Conservation (phyloP, 148 eudicot genomes). For the Arbutus unedo region DNA sequence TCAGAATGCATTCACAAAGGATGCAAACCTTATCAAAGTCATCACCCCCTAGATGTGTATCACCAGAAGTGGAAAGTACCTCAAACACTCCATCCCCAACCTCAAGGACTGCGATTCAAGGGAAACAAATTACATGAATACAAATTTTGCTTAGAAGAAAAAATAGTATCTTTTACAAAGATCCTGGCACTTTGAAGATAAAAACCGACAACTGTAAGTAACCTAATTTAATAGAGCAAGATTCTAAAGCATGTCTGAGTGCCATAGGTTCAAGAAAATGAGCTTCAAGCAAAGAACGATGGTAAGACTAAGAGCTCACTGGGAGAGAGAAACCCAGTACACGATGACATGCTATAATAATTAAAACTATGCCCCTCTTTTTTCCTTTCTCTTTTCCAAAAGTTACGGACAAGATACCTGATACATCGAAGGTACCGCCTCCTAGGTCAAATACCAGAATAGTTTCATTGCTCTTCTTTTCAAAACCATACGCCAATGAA, state of each 20-base stretch:
- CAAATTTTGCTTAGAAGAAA: background rate
- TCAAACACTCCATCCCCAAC: slow-evolving; percentile 81
- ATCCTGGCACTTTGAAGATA: background rate
- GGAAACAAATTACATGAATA: background rate
- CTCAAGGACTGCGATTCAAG: slow-evolving; percentile 53
- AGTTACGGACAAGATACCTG: slow-evolving; percentile 36
- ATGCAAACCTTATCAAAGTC: slow-evolving; percentile 69
- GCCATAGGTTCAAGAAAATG: background rate
- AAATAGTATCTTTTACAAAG: background rate
- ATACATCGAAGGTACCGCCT: slow-evolving; percentile 80
- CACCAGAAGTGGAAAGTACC: slow-evolving; percentile 75
- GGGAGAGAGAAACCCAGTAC: background rate
- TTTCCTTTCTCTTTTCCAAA: background rate
- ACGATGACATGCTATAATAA: background rate
- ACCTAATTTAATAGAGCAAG: background rate
- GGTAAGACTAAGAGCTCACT: background rate
- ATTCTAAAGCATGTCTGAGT: background rate
- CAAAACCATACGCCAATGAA: slow-evolving; percentile 72
- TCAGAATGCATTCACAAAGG: background rate
- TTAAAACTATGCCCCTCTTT: background rate
- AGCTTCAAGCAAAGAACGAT: background rate
- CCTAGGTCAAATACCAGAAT: slow-evolving; percentile 76
- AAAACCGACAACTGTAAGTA: background rate
- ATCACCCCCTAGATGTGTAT: slow-evolving; percentile 75
- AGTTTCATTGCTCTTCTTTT: slow-evolving; percentile 63